Evolutionary conservation across 208 protist genomes (phyloP), one percentile per base, ranked within the genome.

Genomic region (Naegleria fowleri): DNA sequence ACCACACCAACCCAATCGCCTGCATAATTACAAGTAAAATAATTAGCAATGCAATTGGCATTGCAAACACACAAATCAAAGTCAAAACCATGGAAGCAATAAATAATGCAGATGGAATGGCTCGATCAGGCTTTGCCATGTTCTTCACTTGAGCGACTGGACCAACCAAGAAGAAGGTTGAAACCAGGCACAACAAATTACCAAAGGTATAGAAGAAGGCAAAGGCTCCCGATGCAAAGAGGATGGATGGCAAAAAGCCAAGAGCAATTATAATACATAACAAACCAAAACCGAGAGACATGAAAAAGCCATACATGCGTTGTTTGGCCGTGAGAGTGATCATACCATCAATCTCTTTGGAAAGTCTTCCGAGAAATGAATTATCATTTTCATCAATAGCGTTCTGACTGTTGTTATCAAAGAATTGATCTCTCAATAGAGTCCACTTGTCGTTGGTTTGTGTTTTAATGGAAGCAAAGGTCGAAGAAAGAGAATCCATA

Each of bases 91-190:
- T 91, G 16, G 96, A 95, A n/a, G 91, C 86, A 40, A 95, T 36
- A 90, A 97, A 97, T 19, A 97, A 39, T 41, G 92, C 92, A 41
- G 95, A 94, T 1, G 96, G 76, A 36, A 84, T 96, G 87, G 96
- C 93, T 43, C 96, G 92, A 15, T 96, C 94, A 86, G 95, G 95
- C 38, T 95, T 93, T 88, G 95, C 92, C 93, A 98, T 96, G 87
- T 90, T 94, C 15, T 91, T 88, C n/a, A 97, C 58, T 91, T 97
- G 96, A 58, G 94, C 90, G 25, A 86, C 22, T 16, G 95, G 90
- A 7, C 97, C 97, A 33, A 97, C 95, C n/a, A 98, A 93, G 92
- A 98, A 97, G 16, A 94, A 95, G n/a, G 95, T 97, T 33, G 96
- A 96, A 59, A 86, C 94, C 6, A 97, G 55, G 55, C 94, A 96